Evolutionary conservation across 331 rosid species (phyloP).

Genomic region (Dryas integrifolia): DNA sequence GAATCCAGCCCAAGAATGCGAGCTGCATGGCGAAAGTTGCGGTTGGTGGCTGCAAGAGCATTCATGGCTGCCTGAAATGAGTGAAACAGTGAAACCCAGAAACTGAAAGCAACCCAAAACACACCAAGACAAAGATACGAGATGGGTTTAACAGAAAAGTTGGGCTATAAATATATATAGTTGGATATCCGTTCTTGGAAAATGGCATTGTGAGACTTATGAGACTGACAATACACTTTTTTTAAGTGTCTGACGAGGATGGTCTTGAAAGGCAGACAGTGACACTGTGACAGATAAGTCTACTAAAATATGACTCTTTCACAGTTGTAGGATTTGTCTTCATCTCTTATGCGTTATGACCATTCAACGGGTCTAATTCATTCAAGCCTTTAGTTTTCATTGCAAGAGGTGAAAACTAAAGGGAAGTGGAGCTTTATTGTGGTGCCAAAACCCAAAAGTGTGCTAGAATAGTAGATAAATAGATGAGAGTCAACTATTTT

Average conservation of each 20-base stretch:
- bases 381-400: too few relatives aligned
- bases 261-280: not conserved
- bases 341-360: too few relatives aligned
- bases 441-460: too few relatives aligned
- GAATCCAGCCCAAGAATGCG: slow-evolving; percentile 53
- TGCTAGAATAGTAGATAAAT: not conserved
- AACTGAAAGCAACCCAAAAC: not conserved
- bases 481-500: not conserved
- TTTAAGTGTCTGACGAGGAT: not conserved
- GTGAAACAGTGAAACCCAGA: not conserved
- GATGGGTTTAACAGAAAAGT: not conserved
- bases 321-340: too few relatives aligned
- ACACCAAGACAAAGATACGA: not conserved
- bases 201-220: not conserved
- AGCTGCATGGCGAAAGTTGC: slow-evolving; percentile 47
- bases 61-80: slow-evolving; percentile 34
- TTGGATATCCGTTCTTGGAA: not conserved
- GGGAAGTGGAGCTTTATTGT: too few relatives aligned
- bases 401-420: too few relatives aligned
- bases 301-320: not conserved
- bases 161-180: not conserved
- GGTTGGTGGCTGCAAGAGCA: slow-evolving; percentile 53
- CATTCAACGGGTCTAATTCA: too few relatives aligned
- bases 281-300: not conserved
- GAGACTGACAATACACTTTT: not conserved